Evolutionary conservation across 139 green algal genomes (phyloP).

Genomic region (Micractinium sp.): DNA sequence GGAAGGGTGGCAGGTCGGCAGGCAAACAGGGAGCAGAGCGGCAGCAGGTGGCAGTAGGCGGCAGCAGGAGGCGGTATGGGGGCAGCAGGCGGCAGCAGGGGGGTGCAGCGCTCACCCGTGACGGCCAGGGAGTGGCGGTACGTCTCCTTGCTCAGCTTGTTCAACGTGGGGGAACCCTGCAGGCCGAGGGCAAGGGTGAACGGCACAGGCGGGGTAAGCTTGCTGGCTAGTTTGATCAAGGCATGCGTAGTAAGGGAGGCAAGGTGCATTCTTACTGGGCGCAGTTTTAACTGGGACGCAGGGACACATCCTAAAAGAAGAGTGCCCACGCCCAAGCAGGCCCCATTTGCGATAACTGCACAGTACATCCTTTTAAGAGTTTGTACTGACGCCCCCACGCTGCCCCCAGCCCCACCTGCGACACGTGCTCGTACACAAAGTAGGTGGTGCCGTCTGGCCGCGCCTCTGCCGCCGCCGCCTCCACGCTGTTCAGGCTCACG

Average conservation of each 20-base stretch:
- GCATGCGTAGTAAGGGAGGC: too few species aligned
- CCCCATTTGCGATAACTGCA: too few species aligned
- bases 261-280: too few species aligned
- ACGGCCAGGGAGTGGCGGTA: constrained; percentile 80
- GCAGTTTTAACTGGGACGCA: too few species aligned
- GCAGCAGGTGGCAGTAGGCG: not conserved
- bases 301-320: too few species aligned
- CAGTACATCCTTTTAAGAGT: too few species aligned
- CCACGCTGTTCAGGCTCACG: constrained; percentile 76
- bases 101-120: constrained; percentile 30
- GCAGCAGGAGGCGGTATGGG: not conserved
- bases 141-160: constrained; percentile 62
- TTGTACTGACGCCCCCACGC: not conserved
- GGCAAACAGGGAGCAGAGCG: not conserved
- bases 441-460: constrained; percentile 59
- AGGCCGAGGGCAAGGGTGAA: not conserved
- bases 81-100: too few species aligned
- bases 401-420: constrained; percentile 53
- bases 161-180: constrained; percentile 77
- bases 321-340: too few species aligned
- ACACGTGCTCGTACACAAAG: constrained; percentile 86
- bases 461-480: constrained; percentile 51
- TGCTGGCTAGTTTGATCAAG: not conserved
- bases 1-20: not conserved
- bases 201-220: not conserved